A percentile compares a stretch with the other conserved stretches of the same genome.
Conservation (phyloP, 805 yeast species). For the Candida nitratophila region DNA sequence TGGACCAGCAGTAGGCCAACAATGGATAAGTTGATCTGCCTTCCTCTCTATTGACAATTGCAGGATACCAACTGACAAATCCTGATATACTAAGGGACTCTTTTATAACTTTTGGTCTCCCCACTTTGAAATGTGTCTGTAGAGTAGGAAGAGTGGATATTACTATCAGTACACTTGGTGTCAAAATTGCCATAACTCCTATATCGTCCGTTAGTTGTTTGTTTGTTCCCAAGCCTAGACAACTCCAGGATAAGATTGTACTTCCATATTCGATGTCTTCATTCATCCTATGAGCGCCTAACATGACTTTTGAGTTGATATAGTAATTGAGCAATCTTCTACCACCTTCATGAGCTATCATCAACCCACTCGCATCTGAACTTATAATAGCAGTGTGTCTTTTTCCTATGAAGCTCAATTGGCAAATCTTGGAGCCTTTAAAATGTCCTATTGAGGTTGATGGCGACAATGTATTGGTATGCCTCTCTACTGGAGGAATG, state of each 20-base stretch:
- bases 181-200: constrained; percentile 56
- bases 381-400: constrained; percentile 51
- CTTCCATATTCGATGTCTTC: constrained; percentile 9
- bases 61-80: constrained; percentile 61
- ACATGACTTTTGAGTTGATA: constrained; percentile 39
- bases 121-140: constrained; percentile 47
- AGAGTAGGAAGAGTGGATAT: constrained; percentile 46
- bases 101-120: constrained; percentile 35
- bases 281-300: constrained; percentile 37
- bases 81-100: constrained; percentile 31
- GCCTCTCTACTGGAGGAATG: constrained; percentile 23
- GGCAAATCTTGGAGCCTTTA: constrained; percentile 30
- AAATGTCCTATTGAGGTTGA: constrained; percentile 25
- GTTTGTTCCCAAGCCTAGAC: constrained; percentile 56
- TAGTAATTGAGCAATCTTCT: constrained; percentile 48
- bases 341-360: constrained; percentile 58
- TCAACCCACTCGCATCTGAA: constrained; percentile 48
- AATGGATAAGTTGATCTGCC: constrained; percentile 29
- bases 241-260: constrained; percentile 32
- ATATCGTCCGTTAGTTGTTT: constrained; percentile 47
- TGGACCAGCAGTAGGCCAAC: constrained; percentile 67
- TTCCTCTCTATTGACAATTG: constrained; percentile 21
- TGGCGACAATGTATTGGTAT: too few relatives aligned
- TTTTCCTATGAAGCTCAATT: constrained; percentile 40
- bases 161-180: constrained; percentile 41